Conservation (phyloP, 129 eudicot species). For the Centrapalus pauciflorus region DNA sequence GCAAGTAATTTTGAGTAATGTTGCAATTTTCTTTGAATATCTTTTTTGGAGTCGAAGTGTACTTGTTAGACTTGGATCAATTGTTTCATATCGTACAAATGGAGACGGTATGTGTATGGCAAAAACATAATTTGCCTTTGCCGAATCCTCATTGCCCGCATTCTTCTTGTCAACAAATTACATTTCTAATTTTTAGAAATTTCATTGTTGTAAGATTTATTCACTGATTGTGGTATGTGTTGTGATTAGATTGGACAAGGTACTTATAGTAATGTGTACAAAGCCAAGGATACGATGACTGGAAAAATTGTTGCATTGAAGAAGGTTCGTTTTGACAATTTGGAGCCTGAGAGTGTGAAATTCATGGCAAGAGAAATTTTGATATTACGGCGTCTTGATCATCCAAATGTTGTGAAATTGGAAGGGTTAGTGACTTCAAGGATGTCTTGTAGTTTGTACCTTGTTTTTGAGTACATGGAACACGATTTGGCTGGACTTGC, state of each 20-base stretch:
- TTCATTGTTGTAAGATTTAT: neutral
- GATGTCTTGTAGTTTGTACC: constrained; percentile 78
- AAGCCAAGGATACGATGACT: constrained; percentile 71
- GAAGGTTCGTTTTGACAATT: constrained; percentile 81
- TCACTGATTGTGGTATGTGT: constrained; percentile 5
- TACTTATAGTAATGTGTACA: constrained; percentile 87
- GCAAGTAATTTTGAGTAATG: constrained; percentile 15
- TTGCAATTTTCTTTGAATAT: neutral
- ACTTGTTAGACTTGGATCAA: neutral
- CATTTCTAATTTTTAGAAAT: neutral
- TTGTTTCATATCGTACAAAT: neutral
- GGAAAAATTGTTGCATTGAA: constrained; percentile 80
- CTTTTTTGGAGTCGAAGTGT: neutral
- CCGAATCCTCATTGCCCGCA: too few species aligned
- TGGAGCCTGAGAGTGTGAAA: constrained; percentile 83
- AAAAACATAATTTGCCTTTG: too few species aligned
- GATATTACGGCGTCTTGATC: constrained; percentile 80
- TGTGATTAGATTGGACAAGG: constrained; percentile 80
- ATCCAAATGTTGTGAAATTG: constrained; percentile 73
- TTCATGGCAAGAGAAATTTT: constrained; percentile 83
- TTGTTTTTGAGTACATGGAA: constrained; percentile 75
- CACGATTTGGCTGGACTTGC: constrained; percentile 86
- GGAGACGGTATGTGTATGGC: neutral
- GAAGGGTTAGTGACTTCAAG: constrained; percentile 81
- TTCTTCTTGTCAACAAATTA: too few species aligned